Evolutionary conservation across 371 early-diverging fungal species (phyloP), one percentile per base, ranked within the genome.

Genomic region (Neoconidiobolus thromboides): DNA sequence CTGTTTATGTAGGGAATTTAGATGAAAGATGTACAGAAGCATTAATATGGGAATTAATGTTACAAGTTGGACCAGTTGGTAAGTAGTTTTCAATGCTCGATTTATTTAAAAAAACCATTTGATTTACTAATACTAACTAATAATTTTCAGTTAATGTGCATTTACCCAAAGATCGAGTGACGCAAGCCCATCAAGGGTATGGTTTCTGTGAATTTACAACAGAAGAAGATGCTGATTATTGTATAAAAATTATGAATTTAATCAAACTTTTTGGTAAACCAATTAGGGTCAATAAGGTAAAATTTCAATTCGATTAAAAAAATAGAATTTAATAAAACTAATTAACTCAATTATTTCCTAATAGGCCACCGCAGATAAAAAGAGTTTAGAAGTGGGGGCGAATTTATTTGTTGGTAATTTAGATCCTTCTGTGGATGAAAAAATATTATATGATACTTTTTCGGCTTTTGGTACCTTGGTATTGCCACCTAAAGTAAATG

Each of bases 61-160:
- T 94, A 51, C 98, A 98, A 70, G 96, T 91, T 3, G 98, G 96
- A 0, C 97, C 95, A 40, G 92, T 96, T 40, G 89, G 87, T 85
- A 77, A 64, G 68, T 15, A 36, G 39, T n/a, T 43, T 37, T 15
- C 46, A 6, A 15, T 44, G 7, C 50, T 49, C 38, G 47, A 14
- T 7, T 14, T 49, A 3, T n/a, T 37, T 0, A 15, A 12, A 2
- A 41, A 41, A 63, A 26, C 26, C 26, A 26, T 26, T 4, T 9
- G 12, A n/a, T 47, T 14, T 46, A 14, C 5, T 4, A 9, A 57
- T 10, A 26, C 42, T 46, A n/a, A n/a, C 58, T 59, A 50, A 26
- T 37, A 43, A 42, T 55, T 58, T 5, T 15, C 63, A 80, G 92
- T 90, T 9, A 92, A 91, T 67, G 93, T 96, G 7, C 89, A 94